Conservation (phyloP, 129 eudicot genomes). For the Pulicaria dysenterica region DNA sequence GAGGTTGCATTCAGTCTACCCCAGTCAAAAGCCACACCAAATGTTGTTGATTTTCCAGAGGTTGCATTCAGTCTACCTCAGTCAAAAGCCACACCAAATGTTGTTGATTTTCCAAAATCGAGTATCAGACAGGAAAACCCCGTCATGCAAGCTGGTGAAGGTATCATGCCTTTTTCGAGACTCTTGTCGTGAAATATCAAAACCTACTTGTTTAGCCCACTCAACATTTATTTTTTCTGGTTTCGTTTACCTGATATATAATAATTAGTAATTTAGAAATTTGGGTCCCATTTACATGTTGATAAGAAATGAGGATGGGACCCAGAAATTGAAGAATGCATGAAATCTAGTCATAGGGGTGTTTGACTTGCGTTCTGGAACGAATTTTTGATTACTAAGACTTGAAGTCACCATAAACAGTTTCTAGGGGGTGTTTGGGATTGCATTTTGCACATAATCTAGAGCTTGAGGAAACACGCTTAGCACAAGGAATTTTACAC, state of each 20-base stretch:
- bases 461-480: too few relatives aligned
- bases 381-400: too few relatives aligned
- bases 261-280: neutral
- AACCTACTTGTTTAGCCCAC: neutral
- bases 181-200: neutral
- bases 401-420: too few relatives aligned
- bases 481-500: too few relatives aligned
- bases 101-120: slow-evolving; percentile 18
- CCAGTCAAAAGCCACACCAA: slow-evolving; percentile 16
- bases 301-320: neutral
- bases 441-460: too few relatives aligned
- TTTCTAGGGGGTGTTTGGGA: too few relatives aligned
- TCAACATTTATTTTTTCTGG: neutral
- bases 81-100: slow-evolving; percentile 10
- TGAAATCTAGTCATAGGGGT: too few relatives aligned
- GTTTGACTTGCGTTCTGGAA: too few relatives aligned
- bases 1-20: slow-evolving; percentile 22
- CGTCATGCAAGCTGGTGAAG: slow-evolving; percentile 19
- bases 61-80: slow-evolving; percentile 23
- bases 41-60: slow-evolving; percentile 17
- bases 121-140: slow-evolving; percentile 19
- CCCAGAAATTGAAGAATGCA: neutral
- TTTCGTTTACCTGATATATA: neutral
- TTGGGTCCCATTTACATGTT: too few relatives aligned
- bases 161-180: slow-evolving; percentile 5